Base-by-base conservation (phyloP, 208 protist genomes). In the Crithidia acanthocephali region DNA sequence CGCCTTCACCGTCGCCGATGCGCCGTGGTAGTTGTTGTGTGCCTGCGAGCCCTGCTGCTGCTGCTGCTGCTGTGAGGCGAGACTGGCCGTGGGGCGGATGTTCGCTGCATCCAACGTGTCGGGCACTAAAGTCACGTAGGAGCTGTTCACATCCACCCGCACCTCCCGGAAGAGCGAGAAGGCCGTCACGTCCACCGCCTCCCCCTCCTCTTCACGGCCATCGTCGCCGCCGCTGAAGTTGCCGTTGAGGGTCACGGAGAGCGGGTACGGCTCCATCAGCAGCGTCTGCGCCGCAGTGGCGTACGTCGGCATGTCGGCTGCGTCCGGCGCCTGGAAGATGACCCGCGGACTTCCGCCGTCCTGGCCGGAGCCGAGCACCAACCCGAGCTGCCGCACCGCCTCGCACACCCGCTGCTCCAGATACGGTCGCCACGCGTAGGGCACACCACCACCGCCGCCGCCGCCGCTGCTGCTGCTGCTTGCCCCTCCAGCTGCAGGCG, bases 251-350 rank as follows among this genome's bases (percentile, higher is more conserved):
- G 80, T 52, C 9, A 86, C 72, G 30, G 59, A 53, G 23, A 87
- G 68, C 22, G 76, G 69, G 60, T 88, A 86, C 35, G 84, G 84
- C 42, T 86, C 84, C 65, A 94, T 81, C 53, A 70, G 32, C 33
- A 76, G 37, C 64, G 66, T 64, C 55, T 42, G 66, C 45, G 59
- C 45, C 18, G 66, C 11, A n/a, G 33, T 68, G 33, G 62, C 62
- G 48, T 68, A 68, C 2, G 62, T 32, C 4, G 76, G 16, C n/a
- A 42, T 20, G 35, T 68, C 69, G 10, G 52, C 18, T 15, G 63
- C 28, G 51, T 73, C 52, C 20, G 57, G 42, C 9, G 62, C n/a
- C 27, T 65, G 62, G 32, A 76, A 79, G 51, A 62, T 55, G 18
- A 72, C 66, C 2, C 47, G 57, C 6, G 68, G 30, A 28, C 27